phyloP scores from a whole-genome alignment of 345 rosid species.

The Bruguiera gymnorhiza region DNA sequence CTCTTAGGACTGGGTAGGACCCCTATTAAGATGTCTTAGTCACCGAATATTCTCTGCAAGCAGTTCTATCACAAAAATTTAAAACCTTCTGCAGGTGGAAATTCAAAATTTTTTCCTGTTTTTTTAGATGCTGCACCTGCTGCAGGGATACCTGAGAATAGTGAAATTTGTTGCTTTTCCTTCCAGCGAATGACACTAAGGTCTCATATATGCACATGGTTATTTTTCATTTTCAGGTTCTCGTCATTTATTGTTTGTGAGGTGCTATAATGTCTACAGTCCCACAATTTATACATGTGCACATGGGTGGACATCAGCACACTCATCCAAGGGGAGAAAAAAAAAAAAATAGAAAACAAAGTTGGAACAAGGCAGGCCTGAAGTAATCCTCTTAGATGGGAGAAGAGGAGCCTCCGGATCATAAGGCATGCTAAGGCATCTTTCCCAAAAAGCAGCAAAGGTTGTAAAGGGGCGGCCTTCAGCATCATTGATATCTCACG shows the following conservation, averaged over 20 bases:
- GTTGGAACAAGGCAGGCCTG: conserved; percentile 49
- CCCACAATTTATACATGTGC: background rate
- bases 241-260: background rate
- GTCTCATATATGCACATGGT: background rate
- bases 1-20: no score
- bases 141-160: background rate
- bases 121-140: background rate
- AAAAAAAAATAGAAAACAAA: background rate
- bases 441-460: conserved; percentile 84
- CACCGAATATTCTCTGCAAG: no score
- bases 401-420: conserved; percentile 98
- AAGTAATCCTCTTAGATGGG: conserved; percentile 87
- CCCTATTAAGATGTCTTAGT: no score
- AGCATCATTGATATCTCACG: conserved; percentile 89
- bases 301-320: background rate
- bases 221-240: background rate
- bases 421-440: conserved; percentile 93
- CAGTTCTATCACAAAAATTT: no score
- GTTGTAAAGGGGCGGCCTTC: conserved; percentile 72
- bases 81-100: no score
- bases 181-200: no score
- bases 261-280: background rate
- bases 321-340: background rate
- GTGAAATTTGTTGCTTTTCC: no score
- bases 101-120: background rate